Evolutionary conservation across 495 filamentous ascomycete species (phyloP).

Genomic region (Penicillium taxi): DNA sequence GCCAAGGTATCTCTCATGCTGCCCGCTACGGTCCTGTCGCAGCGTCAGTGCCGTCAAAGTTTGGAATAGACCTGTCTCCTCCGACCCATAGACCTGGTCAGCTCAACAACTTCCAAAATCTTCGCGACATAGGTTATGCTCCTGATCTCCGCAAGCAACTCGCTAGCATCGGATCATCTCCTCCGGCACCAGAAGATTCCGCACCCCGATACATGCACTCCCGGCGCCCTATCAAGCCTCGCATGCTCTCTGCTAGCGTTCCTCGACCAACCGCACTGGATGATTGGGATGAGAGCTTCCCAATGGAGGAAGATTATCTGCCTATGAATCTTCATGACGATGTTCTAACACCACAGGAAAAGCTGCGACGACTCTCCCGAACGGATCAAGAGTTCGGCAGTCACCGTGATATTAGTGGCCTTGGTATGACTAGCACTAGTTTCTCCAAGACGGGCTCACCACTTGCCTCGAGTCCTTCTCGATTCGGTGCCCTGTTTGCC

Average conservation of each 20-base stretch:
- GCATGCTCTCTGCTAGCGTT: conserved; percentile 71
- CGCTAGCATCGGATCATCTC: conserved; percentile 57
- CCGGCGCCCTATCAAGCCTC: conserved; percentile 60
- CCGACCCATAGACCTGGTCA: conserved; percentile 51
- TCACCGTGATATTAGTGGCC: conserved; percentile 51
- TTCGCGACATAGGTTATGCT: conserved; percentile 83
- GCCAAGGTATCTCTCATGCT: conserved; percentile 85
- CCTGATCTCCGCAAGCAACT: conserved; percentile 48
- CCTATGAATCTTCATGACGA: conserved; percentile 86
- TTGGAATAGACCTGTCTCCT: conserved; percentile 72
- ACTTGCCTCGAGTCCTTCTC: conserved; percentile 68
- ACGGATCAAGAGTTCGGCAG: conserved; percentile 56
- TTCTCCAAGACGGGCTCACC: conserved; percentile 77
- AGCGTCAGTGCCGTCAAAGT: conserved; percentile 86
- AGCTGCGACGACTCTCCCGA: conserved; percentile 72
- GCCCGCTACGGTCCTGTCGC: conserved; percentile 87
- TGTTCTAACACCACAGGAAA: conserved; percentile 84
- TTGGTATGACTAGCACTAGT: conserved; percentile 53
- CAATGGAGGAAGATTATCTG: conserved; percentile 89
- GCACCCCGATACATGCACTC: conserved; percentile 77
- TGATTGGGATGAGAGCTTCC: conserved; percentile 77
- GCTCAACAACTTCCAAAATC: conserved; percentile 65
- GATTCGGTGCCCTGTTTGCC: conserved; percentile 79
- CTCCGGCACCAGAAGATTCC: conserved; percentile 46
- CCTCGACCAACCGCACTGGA: conserved; percentile 55